These are phyloP conservation scores for Colletotrichum liriopes DNA, from an alignment of 2,329 filamentous ascomycete genomes.

Conservation along the genomic window DNA sequence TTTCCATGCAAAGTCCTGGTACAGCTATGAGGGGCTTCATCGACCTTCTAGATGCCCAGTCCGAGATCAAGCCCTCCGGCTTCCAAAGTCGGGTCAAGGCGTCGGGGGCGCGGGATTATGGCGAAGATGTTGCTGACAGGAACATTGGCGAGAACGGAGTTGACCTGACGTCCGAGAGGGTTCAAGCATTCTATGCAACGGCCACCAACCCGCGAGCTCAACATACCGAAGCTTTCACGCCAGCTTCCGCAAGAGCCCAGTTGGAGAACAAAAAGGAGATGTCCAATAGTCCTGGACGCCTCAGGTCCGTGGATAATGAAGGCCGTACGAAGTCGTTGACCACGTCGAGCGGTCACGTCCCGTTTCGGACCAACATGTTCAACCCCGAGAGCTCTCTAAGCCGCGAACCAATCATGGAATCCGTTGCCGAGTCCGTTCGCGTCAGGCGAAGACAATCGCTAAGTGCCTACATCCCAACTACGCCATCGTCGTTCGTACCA, in stretches of 20 bases:
- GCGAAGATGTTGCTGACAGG: constrained; percentile 77
- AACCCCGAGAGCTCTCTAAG: constrained; percentile 26
- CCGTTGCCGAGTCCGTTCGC: constrained; percentile 22
- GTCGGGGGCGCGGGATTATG: constrained; percentile 68
- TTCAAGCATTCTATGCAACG: constrained; percentile 55
- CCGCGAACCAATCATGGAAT: constrained; percentile 34
- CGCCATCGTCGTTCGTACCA: constrained; percentile 11
- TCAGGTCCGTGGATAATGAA: constrained; percentile 15
- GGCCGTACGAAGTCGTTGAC: constrained; percentile 44
- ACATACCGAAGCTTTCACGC: constrained; percentile 42
- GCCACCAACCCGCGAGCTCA: constrained; percentile 30
- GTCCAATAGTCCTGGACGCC: constrained; percentile 25
- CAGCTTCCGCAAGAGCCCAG: too few species aligned
- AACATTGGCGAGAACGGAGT: constrained; percentile 63
- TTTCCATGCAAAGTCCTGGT: constrained; percentile 53
- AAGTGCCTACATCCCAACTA: constrained; percentile 38
- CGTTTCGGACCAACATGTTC: constrained; percentile 38
- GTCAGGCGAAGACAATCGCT: constrained; percentile 37
- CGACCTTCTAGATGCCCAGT: constrained; percentile 73
- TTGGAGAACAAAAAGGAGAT: constrained; percentile 41
- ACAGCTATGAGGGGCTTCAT: constrained; percentile 55
- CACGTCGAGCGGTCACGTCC: constrained; percentile 40
- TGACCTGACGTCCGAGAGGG: constrained; percentile 52
- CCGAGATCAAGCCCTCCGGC: constrained; percentile 64
- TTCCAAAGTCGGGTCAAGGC: constrained; percentile 66